Conservation (phyloP, 208 protist species). For the Vickermania ingenoplastis region DNA sequence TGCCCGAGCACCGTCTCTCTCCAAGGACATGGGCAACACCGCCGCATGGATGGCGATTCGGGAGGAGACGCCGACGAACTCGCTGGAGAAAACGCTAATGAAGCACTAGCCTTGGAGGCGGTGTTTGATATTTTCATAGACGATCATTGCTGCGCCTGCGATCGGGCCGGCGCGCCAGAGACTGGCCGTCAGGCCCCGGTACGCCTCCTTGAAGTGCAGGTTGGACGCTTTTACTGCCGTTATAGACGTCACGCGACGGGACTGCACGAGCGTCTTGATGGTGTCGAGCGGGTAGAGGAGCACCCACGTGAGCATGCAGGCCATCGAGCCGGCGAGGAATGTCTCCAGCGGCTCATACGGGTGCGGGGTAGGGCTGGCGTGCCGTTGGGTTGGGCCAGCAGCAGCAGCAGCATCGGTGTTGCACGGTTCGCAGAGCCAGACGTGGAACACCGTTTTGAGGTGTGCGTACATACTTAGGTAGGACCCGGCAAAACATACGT, state of each 20-base stretch:
- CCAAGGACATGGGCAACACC: too few relatives aligned
- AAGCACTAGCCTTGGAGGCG: too few relatives aligned
- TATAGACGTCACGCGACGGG: slow-evolving; percentile 24
- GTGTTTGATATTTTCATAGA: slow-evolving; percentile 46
- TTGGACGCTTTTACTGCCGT: slow-evolving; percentile 10
- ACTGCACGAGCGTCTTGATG: slow-evolving; percentile 77
- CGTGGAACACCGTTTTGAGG: slow-evolving; percentile 9
- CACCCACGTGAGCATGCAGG: slow-evolving; percentile 65
- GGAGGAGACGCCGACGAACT: too few relatives aligned
- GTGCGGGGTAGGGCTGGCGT: background rate
- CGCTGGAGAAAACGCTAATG: too few relatives aligned
- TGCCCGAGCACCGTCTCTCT: too few relatives aligned
- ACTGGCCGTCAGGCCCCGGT: slow-evolving; percentile 59
- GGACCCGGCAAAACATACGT: slow-evolving; percentile 57
- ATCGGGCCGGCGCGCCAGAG: slow-evolving; percentile 72
- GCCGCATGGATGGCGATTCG: too few relatives aligned
- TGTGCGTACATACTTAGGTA: slow-evolving; percentile 75
- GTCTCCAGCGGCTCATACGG: slow-evolving; percentile 12
- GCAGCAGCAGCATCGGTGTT: background rate
- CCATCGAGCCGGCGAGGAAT: slow-evolving; percentile 45
- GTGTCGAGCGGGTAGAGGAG: slow-evolving; percentile 81
- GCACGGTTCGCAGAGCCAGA: background rate
- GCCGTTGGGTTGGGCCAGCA: too few relatives aligned
- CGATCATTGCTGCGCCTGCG: slow-evolving; percentile 61
- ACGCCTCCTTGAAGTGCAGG: slow-evolving; percentile 15